A percentile compares a stretch with the other conserved stretches of the same genome.
These are phyloP conservation scores for Psilocybe cubensis DNA, from an alignment of 768 basidiomycete genomes.

Conservation along the genomic window DNA sequence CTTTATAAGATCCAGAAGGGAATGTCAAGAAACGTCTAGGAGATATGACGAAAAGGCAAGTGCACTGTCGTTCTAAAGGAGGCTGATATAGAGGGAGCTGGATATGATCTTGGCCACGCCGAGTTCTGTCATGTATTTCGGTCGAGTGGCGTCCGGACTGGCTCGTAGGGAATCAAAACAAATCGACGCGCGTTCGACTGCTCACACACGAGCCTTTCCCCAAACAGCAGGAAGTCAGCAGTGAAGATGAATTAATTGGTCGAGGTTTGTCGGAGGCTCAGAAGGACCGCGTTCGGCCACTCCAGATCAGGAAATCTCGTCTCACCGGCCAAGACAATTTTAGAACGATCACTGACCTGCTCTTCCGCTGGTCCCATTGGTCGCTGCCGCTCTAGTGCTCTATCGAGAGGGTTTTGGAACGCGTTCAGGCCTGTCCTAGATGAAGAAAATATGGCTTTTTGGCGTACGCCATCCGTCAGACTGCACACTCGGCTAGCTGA, in stretches of 20 bases:
- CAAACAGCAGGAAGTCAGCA: constrained; percentile 14
- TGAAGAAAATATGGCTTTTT: neutral
- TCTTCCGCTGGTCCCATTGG: neutral
- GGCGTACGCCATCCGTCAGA: neutral
- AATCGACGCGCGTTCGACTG: constrained; percentile 11
- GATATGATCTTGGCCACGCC: constrained; percentile 21
- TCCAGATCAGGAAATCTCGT: constrained; percentile 28
- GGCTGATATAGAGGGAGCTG: constrained; percentile 16
- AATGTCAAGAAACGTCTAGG: constrained; percentile 13
- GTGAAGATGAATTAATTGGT: constrained; percentile 14
- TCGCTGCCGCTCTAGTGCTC: neutral
- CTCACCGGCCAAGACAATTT: neutral
- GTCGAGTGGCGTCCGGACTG: constrained; percentile 28
- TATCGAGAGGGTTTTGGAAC: neutral
- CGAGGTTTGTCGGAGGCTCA: constrained; percentile 33
- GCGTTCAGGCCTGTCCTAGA: neutral
- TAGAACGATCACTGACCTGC: neutral
- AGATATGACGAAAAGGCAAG: constrained; percentile 13
- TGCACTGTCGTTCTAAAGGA: constrained; percentile 11
- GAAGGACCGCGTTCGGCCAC: constrained; percentile 32
- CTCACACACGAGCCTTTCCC: constrained; percentile 5
- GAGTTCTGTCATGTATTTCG: constrained; percentile 20
- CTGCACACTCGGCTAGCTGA: neutral
- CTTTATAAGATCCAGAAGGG: constrained; percentile 10
- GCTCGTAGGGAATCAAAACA: constrained; percentile 13